phyloP scores from a whole-genome alignment of 2,329 filamentous ascomycete species.

The Immersiporthe knoxdaviesiana region DNA sequence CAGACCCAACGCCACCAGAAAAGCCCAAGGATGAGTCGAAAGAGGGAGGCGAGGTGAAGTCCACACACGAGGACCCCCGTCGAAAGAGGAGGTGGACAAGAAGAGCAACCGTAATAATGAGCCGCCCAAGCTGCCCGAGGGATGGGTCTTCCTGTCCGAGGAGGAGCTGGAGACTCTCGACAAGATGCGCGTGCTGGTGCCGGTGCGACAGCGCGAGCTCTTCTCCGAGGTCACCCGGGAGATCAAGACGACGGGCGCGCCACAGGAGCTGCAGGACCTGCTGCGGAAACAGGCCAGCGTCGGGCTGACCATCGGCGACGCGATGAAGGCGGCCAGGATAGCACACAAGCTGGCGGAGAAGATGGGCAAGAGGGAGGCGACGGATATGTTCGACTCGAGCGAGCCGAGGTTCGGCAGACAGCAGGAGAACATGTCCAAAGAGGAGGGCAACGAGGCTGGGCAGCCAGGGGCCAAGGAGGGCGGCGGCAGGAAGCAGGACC shows the following conservation, averaged over 20 bases:
- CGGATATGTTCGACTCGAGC: conserved; percentile 34
- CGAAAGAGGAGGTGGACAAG: conserved; percentile 9
- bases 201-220: conserved; percentile 61
- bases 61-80: conserved; percentile 7
- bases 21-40: conserved; percentile 21
- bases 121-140: conserved; percentile 42
- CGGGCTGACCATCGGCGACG: conserved; percentile 47
- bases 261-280: conserved; percentile 65
- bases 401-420: conserved; percentile 34
- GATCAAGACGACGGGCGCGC: conserved; percentile 71
- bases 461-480: conserved; percentile 27
- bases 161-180: conserved; percentile 58
- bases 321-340: conserved; percentile 63
- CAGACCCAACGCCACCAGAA: conserved; percentile 25
- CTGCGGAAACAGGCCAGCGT: conserved; percentile 61
- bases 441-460: conserved; percentile 26
- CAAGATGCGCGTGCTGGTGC: conserved; percentile 63
- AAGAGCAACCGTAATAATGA: background rate
- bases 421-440: conserved; percentile 34
- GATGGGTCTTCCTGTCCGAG: conserved; percentile 52
- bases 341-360: conserved; percentile 59
- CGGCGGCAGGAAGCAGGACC: conserved; percentile 44
- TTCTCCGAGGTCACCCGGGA: conserved; percentile 63
- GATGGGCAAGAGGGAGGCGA: conserved; percentile 31
- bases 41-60: conserved; percentile 7